Evolutionary conservation across 805 yeast species (phyloP), one percentile per base, ranked within the genome.

Genomic region (Groenewaldozyma tartarivorans): DNA sequence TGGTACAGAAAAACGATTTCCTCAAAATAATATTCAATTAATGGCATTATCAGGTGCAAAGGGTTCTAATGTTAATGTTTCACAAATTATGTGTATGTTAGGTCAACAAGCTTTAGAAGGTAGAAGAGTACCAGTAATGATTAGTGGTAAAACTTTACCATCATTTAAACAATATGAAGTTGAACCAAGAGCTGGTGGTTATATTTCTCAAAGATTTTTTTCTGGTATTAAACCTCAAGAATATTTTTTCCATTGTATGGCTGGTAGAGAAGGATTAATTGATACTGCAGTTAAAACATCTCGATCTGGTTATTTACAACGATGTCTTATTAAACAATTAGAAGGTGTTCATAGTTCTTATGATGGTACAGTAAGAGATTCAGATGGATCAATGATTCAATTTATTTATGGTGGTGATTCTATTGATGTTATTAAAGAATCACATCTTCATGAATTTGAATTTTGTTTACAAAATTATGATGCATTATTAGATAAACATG

Each of bases 71-170:
- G 99, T 92, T 51, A 92, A 92, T 57, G 97, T 92, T 50, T 90
- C 98, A 31, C 99, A 92, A 69, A 94, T 92, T 67, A 94, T 94
- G 98, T 92, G 99, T 76, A 71, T 94, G 57, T 74, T 92, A 50
- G 99, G 99, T 38, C 99, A 92, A 67, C 99, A 92, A 68, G 97
- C 97, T 34, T 73, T 92, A 56, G 99, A 92, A 70, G 99, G 99
- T 66, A 80, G 97, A 65, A 81, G 99, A 72, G 98, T 92, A 18
- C 99, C 99, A 15, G 94, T 90, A 35, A 92, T 92, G 99, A 96
- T 92, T 21, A 80, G 94, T 51, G 99, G 99, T 61, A 92, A 92
- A 66, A 83, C 97, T 0, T 71, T 92, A 45, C 99, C 99, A 17
- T 81, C 96, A 33, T 92, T 92, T 75, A 85, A 84, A 63, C 90